Evolutionary conservation across 2,329 filamentous ascomycete genomes (phyloP).

Genomic region (Cladosporium velox): DNA sequence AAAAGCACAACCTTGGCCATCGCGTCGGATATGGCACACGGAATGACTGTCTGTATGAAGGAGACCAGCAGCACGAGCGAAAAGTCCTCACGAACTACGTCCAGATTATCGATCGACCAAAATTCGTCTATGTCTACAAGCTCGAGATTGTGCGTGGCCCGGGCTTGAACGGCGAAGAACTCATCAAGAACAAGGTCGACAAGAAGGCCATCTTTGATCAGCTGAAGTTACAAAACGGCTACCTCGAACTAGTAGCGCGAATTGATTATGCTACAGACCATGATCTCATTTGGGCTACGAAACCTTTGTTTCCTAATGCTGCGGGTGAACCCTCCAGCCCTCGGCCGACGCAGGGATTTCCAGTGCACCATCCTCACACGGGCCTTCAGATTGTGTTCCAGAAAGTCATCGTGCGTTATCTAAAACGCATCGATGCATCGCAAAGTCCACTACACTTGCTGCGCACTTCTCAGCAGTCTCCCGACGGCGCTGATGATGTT

Average conservation of each 20-base stretch:
- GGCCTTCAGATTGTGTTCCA: not conserved
- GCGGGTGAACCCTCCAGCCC: not conserved
- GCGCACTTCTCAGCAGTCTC: not conserved
- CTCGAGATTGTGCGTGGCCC: slow-evolving; percentile 3
- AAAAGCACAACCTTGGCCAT: not conserved
- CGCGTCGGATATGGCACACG: not conserved
- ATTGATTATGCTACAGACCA: slow-evolving; percentile 26
- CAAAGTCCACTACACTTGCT: not conserved
- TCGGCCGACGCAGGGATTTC: not conserved
- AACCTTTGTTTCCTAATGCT: not conserved
- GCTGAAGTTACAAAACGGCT: not conserved
- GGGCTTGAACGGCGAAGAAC: too few species aligned
- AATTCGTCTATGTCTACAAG: slow-evolving; percentile 19
- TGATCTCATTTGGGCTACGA: slow-evolving; percentile 25
- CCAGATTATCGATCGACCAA: not conserved
- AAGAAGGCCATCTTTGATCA: not conserved
- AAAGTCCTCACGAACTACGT: slow-evolving; percentile 22
- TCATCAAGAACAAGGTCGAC: not conserved
- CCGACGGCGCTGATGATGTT: not conserved
- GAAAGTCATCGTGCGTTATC: not conserved
- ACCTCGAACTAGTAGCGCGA: too few species aligned
- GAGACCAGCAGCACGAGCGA: too few species aligned
- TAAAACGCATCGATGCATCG: not conserved
- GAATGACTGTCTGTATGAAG: too few species aligned
- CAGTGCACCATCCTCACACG: not conserved